Percentiles rank a stretch among this genome's conserved stretches.
phyloP scores from a whole-genome alignment of 2,329 filamentous ascomycete species.

The Sporothrix humicola region DNA sequence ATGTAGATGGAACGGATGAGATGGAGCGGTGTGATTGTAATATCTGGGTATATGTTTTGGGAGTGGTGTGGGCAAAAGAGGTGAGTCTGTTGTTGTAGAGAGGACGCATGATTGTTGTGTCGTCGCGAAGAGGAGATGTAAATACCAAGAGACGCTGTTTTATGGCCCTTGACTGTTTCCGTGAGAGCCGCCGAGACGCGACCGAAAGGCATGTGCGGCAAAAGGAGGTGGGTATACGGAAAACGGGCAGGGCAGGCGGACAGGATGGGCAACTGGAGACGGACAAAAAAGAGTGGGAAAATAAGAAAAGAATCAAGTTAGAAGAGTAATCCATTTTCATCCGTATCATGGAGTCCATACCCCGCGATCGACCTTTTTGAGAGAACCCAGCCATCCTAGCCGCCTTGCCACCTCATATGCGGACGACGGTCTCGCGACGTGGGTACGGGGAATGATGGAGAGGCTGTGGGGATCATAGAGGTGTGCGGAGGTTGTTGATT shows the following conservation, averaged over 20 bases:
- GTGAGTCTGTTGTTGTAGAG: neutral
- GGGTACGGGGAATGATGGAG: neutral
- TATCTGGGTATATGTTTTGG: neutral
- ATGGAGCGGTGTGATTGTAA: too few species aligned
- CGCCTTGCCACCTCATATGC: neutral
- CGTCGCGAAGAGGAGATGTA: neutral
- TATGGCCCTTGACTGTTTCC: slow-evolving; percentile 4
- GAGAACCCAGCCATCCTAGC: neutral
- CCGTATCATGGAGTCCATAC: slow-evolving; percentile 4
- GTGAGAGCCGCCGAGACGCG: neutral
- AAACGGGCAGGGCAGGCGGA: too few species aligned
- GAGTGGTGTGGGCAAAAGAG: neutral
- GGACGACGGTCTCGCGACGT: neutral
- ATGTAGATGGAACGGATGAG: neutral
- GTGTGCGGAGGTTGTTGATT: neutral
- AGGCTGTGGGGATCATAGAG: neutral
- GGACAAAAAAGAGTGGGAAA: neutral
- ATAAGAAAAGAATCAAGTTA: neutral
- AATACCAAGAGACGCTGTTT: slow-evolving; percentile 4
- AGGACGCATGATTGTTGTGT: slow-evolving; percentile 3
- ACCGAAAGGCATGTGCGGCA: neutral
- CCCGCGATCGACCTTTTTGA: neutral
- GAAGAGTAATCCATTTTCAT: neutral
- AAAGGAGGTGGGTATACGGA: too few species aligned
- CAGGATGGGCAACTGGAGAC: too few species aligned